Evolutionary conservation across 305 asterid species (phyloP), one percentile per base, ranked within the genome.

Genomic region (Fraxinus albicans): DNA sequence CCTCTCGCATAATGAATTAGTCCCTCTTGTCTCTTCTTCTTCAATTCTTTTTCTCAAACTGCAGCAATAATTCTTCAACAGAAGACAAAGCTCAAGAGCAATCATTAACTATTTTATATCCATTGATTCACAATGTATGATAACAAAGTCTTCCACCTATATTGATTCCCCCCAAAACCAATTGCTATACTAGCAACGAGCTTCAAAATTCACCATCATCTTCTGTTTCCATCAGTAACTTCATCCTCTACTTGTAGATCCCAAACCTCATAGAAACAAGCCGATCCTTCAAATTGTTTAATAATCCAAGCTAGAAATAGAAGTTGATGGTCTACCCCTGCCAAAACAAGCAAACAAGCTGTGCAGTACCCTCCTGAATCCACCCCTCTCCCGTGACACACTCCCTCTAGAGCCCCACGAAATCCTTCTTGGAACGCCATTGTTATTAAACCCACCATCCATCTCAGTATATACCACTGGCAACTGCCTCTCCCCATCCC

Each of bases 271-370:
- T 35, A 0, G 7, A 0, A 5, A 35, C 36, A 34, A 34, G 36
- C 36, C 36, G 36, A 5, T 69, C 29, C 91, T 86, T 60, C 91
- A 55, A 78, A 88, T 90, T 36, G 82, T 77, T 84, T 92, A 88
- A 17, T 97, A 92, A 76, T 92, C 93, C 15, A 86, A 80, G 77
- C 97, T 91, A 21, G 95, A 83, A 55, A 87, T 91, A 23, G 93
- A 89, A 42, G 77, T 78, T 0, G 90, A 83, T 2, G 88, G 77
- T 3, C 85, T 86, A 44, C 77, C 85, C 60, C 95, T 79, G 35
- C 99, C 97, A 79, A 95, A 94, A 82, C 98, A 95, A n/a, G 94
- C 84, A 75, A 95, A 94, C 84, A 93, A 80, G 79, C 84, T 81
- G 76, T 79, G 91, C 21, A 94, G 81, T 42, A 88, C 83, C 79